Percentiles rank a stretch among this genome's conserved stretches.
Evolutionary conservation across 805 yeast species (phyloP).

Genomic region (Yamadazyma endophytica): DNA sequence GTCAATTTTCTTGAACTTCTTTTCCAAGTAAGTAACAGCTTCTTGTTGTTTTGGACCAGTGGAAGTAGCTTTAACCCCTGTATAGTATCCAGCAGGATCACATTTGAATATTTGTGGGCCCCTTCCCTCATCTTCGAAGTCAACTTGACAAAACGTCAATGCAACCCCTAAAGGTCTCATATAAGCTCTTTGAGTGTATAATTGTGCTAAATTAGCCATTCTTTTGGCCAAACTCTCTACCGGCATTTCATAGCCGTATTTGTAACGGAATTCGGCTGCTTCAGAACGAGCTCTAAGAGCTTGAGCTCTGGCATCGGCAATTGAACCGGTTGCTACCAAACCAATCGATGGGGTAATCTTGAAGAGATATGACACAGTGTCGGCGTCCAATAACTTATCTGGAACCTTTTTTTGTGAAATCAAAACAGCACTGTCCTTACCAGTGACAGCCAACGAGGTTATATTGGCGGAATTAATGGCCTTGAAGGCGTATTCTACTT

Average conservation of each 20-base stretch:
- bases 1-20: conserved; percentile 72
- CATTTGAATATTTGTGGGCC: conserved; percentile 91
- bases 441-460: conserved; percentile 83
- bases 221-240: conserved; percentile 88
- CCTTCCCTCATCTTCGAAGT: conserved; percentile 66
- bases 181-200: conserved; percentile 95
- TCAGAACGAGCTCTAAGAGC: conserved; percentile 91
- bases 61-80: conserved; percentile 86
- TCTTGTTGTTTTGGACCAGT: conserved; percentile 98
- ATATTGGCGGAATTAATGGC: conserved; percentile 92
- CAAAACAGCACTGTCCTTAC: conserved; percentile 81
- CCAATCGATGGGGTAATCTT: conserved; percentile 79
- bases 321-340: conserved; percentile 89
- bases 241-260: conserved; percentile 96
- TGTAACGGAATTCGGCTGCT: conserved; percentile 91
- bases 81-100: conserved; percentile 96
- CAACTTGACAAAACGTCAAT: conserved; percentile 75
- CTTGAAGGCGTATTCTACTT: conserved; percentile 96
- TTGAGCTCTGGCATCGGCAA: conserved; percentile 91
- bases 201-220: conserved; percentile 92
- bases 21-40: conserved; percentile 83
- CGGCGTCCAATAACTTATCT: conserved; percentile 85
- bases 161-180: conserved; percentile 98
- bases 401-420: conserved; percentile 95
- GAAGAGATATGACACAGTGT: conserved; percentile 83